Evolutionary conservation across 306 rosid genomes (phyloP).

Genomic region (Sindora glabra): DNA sequence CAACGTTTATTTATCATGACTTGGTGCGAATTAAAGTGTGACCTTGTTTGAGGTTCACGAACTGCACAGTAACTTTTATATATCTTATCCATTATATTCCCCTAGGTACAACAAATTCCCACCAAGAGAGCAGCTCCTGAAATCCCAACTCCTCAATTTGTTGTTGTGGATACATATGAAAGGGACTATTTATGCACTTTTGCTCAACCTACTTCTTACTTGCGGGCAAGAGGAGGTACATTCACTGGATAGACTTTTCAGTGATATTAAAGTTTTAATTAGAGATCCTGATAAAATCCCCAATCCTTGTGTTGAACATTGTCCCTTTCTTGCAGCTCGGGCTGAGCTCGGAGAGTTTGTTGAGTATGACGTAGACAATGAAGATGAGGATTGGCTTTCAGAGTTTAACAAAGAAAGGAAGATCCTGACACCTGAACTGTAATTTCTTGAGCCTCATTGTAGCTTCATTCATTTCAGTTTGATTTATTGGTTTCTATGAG

Average conservation of each 20-base stretch:
- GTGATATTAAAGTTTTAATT: conserved; percentile 8
- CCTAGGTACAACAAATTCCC: conserved; percentile 44
- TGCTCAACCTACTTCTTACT: conserved; percentile 72
- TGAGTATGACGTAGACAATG: conserved; percentile 93
- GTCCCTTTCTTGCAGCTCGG: conserved; percentile 49
- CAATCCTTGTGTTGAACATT: conserved; percentile 5
- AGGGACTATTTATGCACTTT: conserved; percentile 86
- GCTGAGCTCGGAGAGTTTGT: conserved; percentile 95
- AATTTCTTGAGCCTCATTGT: conserved; percentile 9
- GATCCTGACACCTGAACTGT: conserved; percentile 61
- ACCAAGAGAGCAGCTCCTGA: conserved; percentile 60
- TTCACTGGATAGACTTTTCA: conserved; percentile 3
- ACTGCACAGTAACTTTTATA: neutral
- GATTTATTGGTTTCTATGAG: neutral
- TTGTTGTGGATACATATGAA: conserved; percentile 85
- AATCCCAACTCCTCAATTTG: conserved; percentile 89
- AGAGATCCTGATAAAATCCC: conserved; percentile 1
- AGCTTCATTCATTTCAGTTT: neutral
- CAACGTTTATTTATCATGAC: too few relatives aligned
- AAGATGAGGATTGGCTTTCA: conserved; percentile 89
- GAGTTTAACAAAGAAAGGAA: conserved; percentile 61
- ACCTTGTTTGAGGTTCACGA: neutral
- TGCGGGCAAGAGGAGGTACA: conserved; percentile 90
- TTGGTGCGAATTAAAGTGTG: neutral
- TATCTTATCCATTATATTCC: neutral